These are phyloP conservation scores for Golubevia pallescens DNA, from an alignment of 1,284 basidiomycete species.

Conservation along the genomic window DNA sequence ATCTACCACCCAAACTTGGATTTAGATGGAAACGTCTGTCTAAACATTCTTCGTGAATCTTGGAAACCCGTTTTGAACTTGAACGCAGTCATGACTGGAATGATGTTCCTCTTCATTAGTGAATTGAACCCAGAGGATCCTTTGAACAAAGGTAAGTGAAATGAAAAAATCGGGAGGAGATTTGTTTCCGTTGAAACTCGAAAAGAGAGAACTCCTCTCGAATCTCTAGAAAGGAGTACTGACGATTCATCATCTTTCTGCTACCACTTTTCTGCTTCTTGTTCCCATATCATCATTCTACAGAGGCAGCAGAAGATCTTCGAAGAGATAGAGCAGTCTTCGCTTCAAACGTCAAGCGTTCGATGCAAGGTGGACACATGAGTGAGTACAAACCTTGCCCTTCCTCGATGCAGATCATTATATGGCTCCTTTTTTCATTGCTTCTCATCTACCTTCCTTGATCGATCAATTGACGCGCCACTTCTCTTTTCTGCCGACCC, in stretches of 20 bases:
- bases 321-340: constrained; percentile 47
- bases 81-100: constrained; percentile 94
- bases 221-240: too few species aligned
- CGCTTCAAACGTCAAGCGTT: constrained; percentile 44
- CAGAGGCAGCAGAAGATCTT: constrained; percentile 64
- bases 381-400: constrained; percentile 24
- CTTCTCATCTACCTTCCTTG: neutral
- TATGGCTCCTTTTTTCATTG: neutral
- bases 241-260: too few species aligned
- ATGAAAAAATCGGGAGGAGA: too few species aligned
- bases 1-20: constrained; percentile 99
- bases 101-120: constrained; percentile 91
- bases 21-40: constrained; percentile 79
- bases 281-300: too few species aligned
- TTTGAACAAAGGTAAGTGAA: constrained; percentile 98
- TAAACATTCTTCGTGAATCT: constrained; percentile 95
- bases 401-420: neutral
- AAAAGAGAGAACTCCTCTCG: too few species aligned
- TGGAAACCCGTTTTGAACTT: constrained; percentile 99
- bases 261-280: too few species aligned
- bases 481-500: neutral
- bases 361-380: constrained; percentile 40
- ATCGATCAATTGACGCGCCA: neutral
- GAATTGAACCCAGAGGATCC: constrained; percentile 99
- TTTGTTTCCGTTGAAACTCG: too few species aligned